Percentiles rank a stretch among this genome's conserved stretches.
Conservation (phyloP, 2,329 filamentous ascomycete species). For the Diaporthe sp. region DNA sequence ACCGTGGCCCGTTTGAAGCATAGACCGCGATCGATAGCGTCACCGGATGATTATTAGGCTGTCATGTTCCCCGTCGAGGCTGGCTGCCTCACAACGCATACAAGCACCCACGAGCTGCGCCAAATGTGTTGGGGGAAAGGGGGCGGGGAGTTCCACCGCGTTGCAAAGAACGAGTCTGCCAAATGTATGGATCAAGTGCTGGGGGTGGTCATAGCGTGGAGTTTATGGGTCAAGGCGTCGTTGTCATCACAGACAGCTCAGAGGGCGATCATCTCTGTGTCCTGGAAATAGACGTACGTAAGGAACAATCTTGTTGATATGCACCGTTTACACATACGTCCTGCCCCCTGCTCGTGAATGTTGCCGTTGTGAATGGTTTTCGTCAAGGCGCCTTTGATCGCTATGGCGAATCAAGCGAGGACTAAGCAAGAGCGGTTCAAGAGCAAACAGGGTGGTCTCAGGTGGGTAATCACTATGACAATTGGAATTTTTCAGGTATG, state of each 20-base stretch:
- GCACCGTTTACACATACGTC: neutral
- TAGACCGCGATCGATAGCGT: neutral
- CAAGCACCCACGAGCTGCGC: neutral
- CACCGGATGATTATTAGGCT: neutral
- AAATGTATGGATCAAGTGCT: neutral
- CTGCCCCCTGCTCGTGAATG: neutral
- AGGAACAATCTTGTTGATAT: neutral
- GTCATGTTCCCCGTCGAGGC: neutral
- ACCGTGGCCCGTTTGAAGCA: neutral
- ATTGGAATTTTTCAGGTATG: neutral
- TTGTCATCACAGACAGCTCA: neutral
- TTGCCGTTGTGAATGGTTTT: too few species aligned
- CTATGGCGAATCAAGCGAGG: neutral
- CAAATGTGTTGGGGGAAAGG: neutral
- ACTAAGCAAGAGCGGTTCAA: neutral
- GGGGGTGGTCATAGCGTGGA: constrained; percentile 27
- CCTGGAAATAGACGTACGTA: neutral
- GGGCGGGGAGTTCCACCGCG: neutral
- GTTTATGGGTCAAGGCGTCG: constrained; percentile 17
- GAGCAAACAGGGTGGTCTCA: neutral
- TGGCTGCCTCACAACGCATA: neutral
- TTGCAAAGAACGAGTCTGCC: neutral
- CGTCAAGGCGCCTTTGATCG: neutral
- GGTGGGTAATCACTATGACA: too few species aligned
- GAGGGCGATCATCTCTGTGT: neutral